Conservation (phyloP, 345 rosid species). For the Euphorbia lathyris region DNA sequence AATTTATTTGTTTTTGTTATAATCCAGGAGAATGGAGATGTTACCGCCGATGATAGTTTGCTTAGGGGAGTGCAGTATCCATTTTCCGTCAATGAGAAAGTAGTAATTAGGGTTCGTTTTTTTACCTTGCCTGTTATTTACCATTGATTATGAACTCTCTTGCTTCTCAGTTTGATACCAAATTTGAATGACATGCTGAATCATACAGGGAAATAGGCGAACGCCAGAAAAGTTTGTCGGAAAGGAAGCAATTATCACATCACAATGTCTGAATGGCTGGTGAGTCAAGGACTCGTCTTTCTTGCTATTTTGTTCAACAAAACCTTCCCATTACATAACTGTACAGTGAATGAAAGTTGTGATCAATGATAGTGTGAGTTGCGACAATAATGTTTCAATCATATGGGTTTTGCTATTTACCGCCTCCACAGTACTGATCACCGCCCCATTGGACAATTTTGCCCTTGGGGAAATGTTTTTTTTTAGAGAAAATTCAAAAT, state of each 20-base stretch:
- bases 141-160: background rate
- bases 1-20: conserved; percentile 12
- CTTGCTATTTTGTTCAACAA: background rate
- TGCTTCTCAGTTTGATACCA: conserved; percentile 9
- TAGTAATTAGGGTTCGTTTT: conserved; percentile 67
- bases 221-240: conserved; percentile 97
- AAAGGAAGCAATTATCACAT: conserved; percentile 92
- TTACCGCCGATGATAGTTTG: conserved; percentile 55
- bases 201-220: conserved; percentile 81
- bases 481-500: no score
- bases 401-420: no score
- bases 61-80: conserved; percentile 85
- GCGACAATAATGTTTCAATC: background rate
- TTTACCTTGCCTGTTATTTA: background rate
- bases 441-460: no score
- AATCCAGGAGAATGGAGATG: conserved; percentile 74
- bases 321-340: background rate
- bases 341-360: no score
- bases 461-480: no score
- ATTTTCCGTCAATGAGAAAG: conserved; percentile 90
- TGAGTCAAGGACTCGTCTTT: conserved; percentile 28
- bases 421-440: no score
- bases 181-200: conserved; percentile 21
- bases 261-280: conserved; percentile 99
- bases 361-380: background rate